A percentile compares a stretch with the other conserved stretches of the same genome.
These are phyloP conservation scores for Fonsecaea pugnacius DNA, from an alignment of 2,329 filamentous ascomycete species.

Conservation along the genomic window DNA sequence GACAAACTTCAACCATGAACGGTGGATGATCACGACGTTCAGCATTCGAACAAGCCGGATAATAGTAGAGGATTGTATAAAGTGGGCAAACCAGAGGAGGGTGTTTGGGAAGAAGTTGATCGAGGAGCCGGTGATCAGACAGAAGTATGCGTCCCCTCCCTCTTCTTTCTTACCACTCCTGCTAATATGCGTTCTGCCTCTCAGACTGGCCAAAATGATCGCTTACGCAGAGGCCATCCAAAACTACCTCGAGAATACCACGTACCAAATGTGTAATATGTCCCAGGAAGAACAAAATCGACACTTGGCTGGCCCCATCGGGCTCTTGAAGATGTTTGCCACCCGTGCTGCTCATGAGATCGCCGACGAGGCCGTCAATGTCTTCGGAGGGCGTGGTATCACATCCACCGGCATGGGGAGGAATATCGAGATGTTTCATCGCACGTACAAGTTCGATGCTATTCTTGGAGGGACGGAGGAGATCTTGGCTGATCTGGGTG, in stretches of 20 bases:
- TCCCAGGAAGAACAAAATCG: conserved; percentile 46
- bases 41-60: conserved; percentile 65
- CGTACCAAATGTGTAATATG: conserved; percentile 60
- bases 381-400: conserved; percentile 76
- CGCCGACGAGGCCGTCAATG: conserved; percentile 68
- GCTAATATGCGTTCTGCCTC: not conserved
- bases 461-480: conserved; percentile 74
- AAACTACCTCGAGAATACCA: conserved; percentile 62
- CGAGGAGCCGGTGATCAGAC: conserved; percentile 74
- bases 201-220: conserved; percentile 66
- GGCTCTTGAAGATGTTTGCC: conserved; percentile 71
- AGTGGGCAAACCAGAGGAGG: conserved; percentile 81
- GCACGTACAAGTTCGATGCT: conserved; percentile 64
- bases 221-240: conserved; percentile 70
- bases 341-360: conserved; percentile 74
- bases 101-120: conserved; percentile 71
- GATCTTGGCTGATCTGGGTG: conserved; percentile 70
- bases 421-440: conserved; percentile 67
- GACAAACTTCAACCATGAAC: conserved; percentile 76
- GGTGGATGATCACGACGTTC: conserved; percentile 69
- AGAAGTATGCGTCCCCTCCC: conserved; percentile 50
- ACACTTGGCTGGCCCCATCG: conserved; percentile 71
- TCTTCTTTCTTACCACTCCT: not conserved
- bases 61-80: conserved; percentile 67
- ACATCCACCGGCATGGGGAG: conserved; percentile 74